phyloP scores from a whole-genome alignment of 768 basidiomycete genomes.

The Kwoniella pini region DNA sequence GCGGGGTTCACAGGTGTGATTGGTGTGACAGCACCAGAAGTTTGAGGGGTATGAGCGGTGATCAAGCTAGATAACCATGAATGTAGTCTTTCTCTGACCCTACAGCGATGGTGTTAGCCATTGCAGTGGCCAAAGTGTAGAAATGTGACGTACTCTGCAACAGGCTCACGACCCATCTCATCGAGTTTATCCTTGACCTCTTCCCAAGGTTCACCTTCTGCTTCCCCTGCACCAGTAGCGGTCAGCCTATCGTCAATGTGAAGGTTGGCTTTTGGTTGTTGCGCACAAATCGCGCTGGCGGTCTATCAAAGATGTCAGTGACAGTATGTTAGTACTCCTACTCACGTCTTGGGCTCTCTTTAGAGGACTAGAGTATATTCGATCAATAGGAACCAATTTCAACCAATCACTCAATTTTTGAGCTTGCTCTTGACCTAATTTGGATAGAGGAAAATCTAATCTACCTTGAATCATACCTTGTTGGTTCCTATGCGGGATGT shows the following conservation, averaged over 20 bases:
- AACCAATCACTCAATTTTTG: constrained; percentile 22
- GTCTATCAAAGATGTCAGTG: constrained; percentile 14
- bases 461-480: constrained; percentile 31
- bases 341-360: constrained; percentile 66
- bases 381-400: constrained; percentile 37
- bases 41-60: constrained; percentile 19
- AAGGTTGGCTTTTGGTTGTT: constrained; percentile 23
- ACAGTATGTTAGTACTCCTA: background rate
- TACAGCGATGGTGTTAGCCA: background rate
- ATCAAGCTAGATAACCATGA: constrained; percentile 23
- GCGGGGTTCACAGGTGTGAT: constrained; percentile 12
- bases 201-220: constrained; percentile 24
- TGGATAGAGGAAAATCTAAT: constrained; percentile 24
- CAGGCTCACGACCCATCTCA: constrained; percentile 9
- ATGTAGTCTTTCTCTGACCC: constrained; percentile 25
- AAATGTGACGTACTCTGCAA: constrained; percentile 13
- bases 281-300: constrained; percentile 18
- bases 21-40: constrained; percentile 25
- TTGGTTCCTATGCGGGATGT: constrained; percentile 18
- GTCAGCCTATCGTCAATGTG: constrained; percentile 22
- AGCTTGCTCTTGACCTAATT: constrained; percentile 21
- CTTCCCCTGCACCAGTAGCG: constrained; percentile 3
- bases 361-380: constrained; percentile 72
- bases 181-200: background rate
- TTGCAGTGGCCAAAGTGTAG: background rate